Base-by-base conservation (phyloP, 2,329 filamentous ascomycete genomes). In the Drechslerella dactyloides region DNA sequence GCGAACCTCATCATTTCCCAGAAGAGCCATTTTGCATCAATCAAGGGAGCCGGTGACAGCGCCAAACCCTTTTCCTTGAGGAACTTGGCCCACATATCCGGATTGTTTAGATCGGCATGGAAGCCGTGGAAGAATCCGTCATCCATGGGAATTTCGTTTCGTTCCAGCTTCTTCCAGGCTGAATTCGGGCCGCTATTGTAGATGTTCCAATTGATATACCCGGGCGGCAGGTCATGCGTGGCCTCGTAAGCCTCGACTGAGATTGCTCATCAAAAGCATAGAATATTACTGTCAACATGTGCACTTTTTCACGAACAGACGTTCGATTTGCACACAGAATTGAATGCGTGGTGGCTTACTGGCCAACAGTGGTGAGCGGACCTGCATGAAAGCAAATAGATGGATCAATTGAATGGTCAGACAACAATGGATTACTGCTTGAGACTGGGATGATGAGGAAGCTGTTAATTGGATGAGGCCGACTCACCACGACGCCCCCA, bases 151-250 rank as follows among this genome's bases (percentile, higher is more conserved):
- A 96, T 89, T 73, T 91, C 87, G 69, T 93, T 93, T 66, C 89
- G 88, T 80, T 99, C 94, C 51, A 97, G 84, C 48, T 85, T 86
- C 78, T 96, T 92, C 93, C 93, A 97, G 78, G 86, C 89, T 44
- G 94, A 94, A 75, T 87, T 81, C 1, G 91, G 92, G 0, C 88
- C 86, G 1, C 89, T 87, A 76, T 85, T 85, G 58, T 91, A 91
- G 78, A 97, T 94, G 76, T 90, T 90, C 81, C 89, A 89, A 82
- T 97, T 97, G 76, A 97, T 85, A 88, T 92, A 97, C 77, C 93
- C 93, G 2, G 87, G 84, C 0, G 93, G 93, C 55, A 97, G 93
- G 44, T 84, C 84, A 64, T 90, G 83, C 70, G 85, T 82, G 60
- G 88, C 81, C 79, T 97, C 94, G 79, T 97, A 97, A 80, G 96